A percentile compares a stretch with the other conserved stretches of the same genome.
phyloP scores from a whole-genome alignment of 1,284 basidiomycete genomes.

The Porodaedalea pini region DNA sequence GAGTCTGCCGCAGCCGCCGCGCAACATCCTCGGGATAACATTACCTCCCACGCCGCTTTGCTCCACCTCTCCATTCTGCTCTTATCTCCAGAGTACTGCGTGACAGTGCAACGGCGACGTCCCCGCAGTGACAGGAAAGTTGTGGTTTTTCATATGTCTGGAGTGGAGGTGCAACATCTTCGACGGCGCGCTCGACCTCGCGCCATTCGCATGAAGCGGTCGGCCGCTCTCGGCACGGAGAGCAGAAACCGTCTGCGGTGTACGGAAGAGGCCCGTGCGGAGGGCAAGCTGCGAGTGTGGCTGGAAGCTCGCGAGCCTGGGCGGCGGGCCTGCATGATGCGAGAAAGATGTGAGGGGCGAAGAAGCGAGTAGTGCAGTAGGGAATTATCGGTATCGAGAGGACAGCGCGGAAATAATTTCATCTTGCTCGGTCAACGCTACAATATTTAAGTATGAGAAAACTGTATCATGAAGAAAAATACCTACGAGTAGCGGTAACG shows the following conservation, averaged over 20 bases:
- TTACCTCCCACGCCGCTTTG: slow-evolving; percentile 48
- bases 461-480: not conserved
- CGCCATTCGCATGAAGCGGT: slow-evolving; percentile 70
- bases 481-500: slow-evolving; percentile 46
- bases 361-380: slow-evolving; percentile 10
- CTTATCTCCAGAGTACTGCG: not conserved
- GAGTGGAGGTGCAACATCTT: not conserved
- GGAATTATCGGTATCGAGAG: slow-evolving; percentile 45
- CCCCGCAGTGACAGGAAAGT: not conserved
- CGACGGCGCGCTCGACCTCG: slow-evolving; percentile 54
- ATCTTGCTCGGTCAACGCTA: slow-evolving; percentile 37
- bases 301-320: slow-evolving; percentile 49
- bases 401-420: slow-evolving; percentile 47
- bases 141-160: not conserved
- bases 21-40: slow-evolving; percentile 58
- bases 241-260: slow-evolving; percentile 51
- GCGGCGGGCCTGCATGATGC: not conserved
- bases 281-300: slow-evolving; percentile 48
- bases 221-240: slow-evolving; percentile 60
- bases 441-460: not conserved
- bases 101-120: slow-evolving; percentile 1
- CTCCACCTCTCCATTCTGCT: slow-evolving; percentile 48
- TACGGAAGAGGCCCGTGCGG: slow-evolving; percentile 56
- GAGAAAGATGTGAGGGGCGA: slow-evolving; percentile 11
- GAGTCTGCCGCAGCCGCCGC: slow-evolving; percentile 29